Evolutionary conservation across 2,329 filamentous ascomycete species (phyloP), one percentile per base, ranked within the genome.

Genomic region (Colletotrichum australisinense): DNA sequence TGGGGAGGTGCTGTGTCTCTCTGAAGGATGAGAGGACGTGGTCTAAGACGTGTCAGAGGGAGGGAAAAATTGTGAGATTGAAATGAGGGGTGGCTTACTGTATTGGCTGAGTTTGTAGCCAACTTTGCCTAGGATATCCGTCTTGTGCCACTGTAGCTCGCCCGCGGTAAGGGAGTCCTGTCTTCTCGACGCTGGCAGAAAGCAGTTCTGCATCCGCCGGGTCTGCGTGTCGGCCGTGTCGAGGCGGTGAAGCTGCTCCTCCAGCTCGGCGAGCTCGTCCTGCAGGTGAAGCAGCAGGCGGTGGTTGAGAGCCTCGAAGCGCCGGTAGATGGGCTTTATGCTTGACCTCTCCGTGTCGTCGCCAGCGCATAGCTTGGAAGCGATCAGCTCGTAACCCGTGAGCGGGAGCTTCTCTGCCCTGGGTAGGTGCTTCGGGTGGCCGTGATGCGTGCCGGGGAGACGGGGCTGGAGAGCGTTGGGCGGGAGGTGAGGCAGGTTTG

Each of bases 271-370:
- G 22, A 98, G 90, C 80, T 97, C 94, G 79, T 97, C 95, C 81
- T 98, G 95, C 19, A 97, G 86, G 75, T 97, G 92, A 0, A 98
- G 86, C 3, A 98, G 84, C 3, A 97, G 84, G 3, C 95, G 92
- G 80, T 97, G 95, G 77, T 97, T 95, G 22, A 98, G 84, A 12
- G 90, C 88, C 79, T 94, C 92, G 78, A 98, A 98, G 69, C 92
- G 92, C 56, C 95, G 91, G 81, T 97, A 98, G 72, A 97, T 88
- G 1, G 94, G 94, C 58, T 79, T 83, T 38, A 87, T 77, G 9
- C 76, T 66, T 6, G 78, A 78, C 35, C 60, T 38, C 16, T 73
- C 67, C n/a, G 60, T 19, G 3, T 73, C 71, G 2, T 73, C 71
- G 7, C 53, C 49, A 9, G 55, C 22, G 49, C 67, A 73, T 5